Percentiles rank a stretch among this genome's conserved stretches.
These are phyloP conservation scores for Rosa persica DNA, from an alignment of 306 rosid genomes.

Conservation along the genomic window DNA sequence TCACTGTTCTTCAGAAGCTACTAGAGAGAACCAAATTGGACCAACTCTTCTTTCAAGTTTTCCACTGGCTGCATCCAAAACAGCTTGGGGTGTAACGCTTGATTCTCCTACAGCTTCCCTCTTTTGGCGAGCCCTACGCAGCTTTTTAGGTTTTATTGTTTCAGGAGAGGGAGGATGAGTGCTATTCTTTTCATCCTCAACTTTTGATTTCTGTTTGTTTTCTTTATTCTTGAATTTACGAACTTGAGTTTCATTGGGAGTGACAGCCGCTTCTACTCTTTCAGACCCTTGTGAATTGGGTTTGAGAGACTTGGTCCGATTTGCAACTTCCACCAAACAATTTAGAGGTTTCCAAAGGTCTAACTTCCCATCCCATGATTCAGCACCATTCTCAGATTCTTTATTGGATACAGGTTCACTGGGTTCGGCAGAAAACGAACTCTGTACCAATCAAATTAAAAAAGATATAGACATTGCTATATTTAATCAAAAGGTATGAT, in stretches of 20 bases:
- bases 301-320: conserved; percentile 80
- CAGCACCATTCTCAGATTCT: conserved; percentile 61
- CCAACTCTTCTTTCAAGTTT: conserved; percentile 46
- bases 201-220: conserved; percentile 56
- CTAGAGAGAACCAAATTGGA: conserved; percentile 81
- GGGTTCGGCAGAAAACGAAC: conserved; percentile 53
- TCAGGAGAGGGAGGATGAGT: conserved; percentile 42
- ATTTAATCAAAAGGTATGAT: conserved; percentile 6
- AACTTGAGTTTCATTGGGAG: conserved; percentile 42
- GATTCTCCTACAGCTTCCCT: conserved; percentile 54
- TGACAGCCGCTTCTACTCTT: conserved; percentile 43
- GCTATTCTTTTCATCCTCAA: conserved; percentile 58
- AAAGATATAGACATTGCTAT: conserved; percentile 14
- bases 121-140: conserved; percentile 67
- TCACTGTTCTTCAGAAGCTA: conserved; percentile 77
- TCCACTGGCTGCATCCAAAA: conserved; percentile 51
- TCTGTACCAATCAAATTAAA: conserved; percentile 46
- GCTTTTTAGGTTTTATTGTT: conserved; percentile 53
- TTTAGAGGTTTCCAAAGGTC: conserved; percentile 96
- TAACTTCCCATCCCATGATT: conserved; percentile 60
- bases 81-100: conserved; percentile 50
- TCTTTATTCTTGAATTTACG: conserved; percentile 63
- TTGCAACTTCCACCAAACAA: conserved; percentile 86
- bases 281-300: conserved; percentile 60
- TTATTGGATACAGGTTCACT: conserved; percentile 47